phyloP scores from a whole-genome alignment of 257 asterid species.

The Anisodus tanguticus region DNA sequence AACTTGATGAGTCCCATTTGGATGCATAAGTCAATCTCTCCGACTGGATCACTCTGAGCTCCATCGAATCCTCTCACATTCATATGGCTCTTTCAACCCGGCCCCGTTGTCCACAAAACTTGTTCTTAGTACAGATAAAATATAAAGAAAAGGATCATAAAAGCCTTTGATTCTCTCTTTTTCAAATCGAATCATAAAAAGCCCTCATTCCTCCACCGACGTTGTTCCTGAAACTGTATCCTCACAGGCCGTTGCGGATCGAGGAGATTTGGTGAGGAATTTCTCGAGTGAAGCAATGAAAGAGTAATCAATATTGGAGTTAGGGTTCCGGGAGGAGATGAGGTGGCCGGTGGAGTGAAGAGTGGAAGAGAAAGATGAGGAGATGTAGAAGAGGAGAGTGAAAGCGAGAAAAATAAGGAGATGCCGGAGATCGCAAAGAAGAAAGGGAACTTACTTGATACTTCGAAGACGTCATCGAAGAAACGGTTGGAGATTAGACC shows the following conservation, averaged over 20 bases:
- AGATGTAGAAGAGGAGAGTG: constrained; percentile 55
- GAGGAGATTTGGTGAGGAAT: constrained; percentile 54
- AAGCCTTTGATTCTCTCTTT: constrained; percentile 60
- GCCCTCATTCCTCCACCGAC: constrained; percentile 45
- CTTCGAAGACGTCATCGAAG: too few relatives aligned
- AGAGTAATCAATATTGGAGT: constrained; percentile 62
- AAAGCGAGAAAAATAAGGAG: constrained; percentile 49
- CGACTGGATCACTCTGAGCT: too few relatives aligned
- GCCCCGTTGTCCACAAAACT: too few relatives aligned
- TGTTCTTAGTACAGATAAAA: too few relatives aligned
- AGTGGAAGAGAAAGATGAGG: constrained; percentile 42
- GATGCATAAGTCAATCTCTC: too few relatives aligned
- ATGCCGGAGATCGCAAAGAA: constrained; percentile 48
- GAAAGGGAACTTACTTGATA: too few relatives aligned
- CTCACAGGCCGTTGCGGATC: constrained; percentile 37
- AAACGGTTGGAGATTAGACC: too few relatives aligned
- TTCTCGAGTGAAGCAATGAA: constrained; percentile 80
- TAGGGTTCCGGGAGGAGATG: constrained; percentile 47
- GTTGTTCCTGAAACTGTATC: constrained; percentile 49
- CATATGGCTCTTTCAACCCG: too few relatives aligned
- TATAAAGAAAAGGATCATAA: constrained; percentile 25
- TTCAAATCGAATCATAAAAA: constrained; percentile 62
- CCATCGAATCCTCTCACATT: too few relatives aligned
- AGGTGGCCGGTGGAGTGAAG: constrained; percentile 34
- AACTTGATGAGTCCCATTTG: too few relatives aligned